Base-by-base conservation (phyloP, 208 protist genomes). In the Acanthamoeba quina region DNA sequence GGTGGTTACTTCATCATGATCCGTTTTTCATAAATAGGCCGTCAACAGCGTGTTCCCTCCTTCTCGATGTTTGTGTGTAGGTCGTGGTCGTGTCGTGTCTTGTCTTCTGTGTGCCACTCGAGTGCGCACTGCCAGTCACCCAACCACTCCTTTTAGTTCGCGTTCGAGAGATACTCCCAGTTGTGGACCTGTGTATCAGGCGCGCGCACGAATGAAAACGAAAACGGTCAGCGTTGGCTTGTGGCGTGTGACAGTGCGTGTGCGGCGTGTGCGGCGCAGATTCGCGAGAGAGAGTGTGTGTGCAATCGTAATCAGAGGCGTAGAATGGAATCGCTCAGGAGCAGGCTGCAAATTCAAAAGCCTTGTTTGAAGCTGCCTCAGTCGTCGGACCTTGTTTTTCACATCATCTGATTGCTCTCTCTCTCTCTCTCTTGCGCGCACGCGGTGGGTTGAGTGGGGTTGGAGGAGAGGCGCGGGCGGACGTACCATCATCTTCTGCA, bases 401-500 rank as follows among this genome's bases (percentile, higher is more conserved):
- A 72, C 64, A 72, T 72, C 64, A 72, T 72, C 24, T 11, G 64
- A 34, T n/a, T 47, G 52, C 52, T 56, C 17, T 19, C 52, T 15
- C 10, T 19, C 11, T 56, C 52, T 0, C 10, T 0, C 17, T 5
- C 52, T 5, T 10, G n/a, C n/a, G 52, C 17, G 52, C 17, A 17
- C 13, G 21, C 2, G 64, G n/a, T 37, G 64, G 64, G n/a, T 37
- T 37, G 64, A 21, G 21, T 72, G 21, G n/a, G 41, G 11, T 21
- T n/a, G n/a, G n/a, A n/a, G 44, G 37, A 76, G 29, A 29, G n/a
- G 47, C 2, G 31, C 5, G 37, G 9, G 5, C 13, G 26, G 24
- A 17, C 56, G 62, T 47, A 97, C 94, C 96, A 98, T 97, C 74
- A 98, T 94, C 83, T 97, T 97, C 94, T 98, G 97, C 11, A 97